Evolutionary conservation across 2,329 filamentous ascomycete genomes (phyloP).

Genomic region (Paecilomyces niveus): DNA sequence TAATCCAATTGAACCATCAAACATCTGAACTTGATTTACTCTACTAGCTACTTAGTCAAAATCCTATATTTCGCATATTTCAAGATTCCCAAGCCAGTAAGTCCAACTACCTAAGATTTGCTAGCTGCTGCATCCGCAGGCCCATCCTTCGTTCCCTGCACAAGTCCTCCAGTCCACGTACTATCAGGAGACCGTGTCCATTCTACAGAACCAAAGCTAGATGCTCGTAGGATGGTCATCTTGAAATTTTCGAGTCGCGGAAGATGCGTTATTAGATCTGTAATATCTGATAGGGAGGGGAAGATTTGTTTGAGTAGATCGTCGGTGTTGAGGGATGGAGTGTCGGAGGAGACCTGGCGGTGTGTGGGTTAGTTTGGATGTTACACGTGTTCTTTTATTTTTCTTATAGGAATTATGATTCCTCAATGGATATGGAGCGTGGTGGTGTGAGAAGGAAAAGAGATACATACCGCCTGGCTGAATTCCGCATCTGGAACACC

Average conservation of each 20-base stretch:
- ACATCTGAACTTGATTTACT: neutral
- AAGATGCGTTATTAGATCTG: slow-evolving; percentile 22
- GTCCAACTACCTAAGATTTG: neutral
- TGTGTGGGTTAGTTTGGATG: neutral
- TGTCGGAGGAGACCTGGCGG: neutral
- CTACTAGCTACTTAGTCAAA: neutral
- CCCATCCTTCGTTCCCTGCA: neutral
- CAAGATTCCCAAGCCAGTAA: neutral
- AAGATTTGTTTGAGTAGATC: slow-evolving; percentile 4
- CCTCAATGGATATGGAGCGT: neutral
- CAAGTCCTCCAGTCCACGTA: slow-evolving; percentile 1
- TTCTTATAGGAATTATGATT: neutral
- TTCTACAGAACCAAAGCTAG: slow-evolving; percentile 5
- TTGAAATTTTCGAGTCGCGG: slow-evolving; percentile 29
- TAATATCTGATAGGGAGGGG: slow-evolving; percentile 18
- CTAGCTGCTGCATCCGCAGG: neutral
- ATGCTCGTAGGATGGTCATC: slow-evolving; percentile 28
- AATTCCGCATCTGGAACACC: slow-evolving; percentile 30
- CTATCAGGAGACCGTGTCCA: slow-evolving; percentile 3
- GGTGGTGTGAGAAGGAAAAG: no score
- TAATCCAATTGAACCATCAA: neutral
- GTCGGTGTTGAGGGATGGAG: neutral
- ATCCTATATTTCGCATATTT: neutral
- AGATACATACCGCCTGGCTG: slow-evolving; percentile 27
- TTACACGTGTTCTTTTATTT: neutral